Percentiles rank a stretch among this genome's conserved stretches.
Conservation (phyloP, 768 basidiomycete species). For the Russula virescens region DNA sequence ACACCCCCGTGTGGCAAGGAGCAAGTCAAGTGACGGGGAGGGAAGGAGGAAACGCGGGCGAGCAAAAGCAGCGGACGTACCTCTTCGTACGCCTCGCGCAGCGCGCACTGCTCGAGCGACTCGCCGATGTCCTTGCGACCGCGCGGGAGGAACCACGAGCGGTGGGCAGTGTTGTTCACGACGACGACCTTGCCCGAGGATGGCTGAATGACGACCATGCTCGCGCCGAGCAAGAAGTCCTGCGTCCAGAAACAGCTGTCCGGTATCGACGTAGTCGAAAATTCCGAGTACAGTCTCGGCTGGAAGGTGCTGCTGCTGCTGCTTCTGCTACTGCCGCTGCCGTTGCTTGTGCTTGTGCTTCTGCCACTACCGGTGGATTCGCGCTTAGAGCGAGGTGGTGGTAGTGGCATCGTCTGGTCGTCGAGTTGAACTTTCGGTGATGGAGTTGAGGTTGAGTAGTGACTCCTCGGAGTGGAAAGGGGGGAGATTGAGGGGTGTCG, state of each 20-base stretch:
- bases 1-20: too few species aligned
- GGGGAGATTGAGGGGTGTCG: too few species aligned
- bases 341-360: too few species aligned
- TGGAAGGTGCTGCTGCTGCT: too few species aligned
- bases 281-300: slow-evolving; percentile 27
- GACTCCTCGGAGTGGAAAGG: too few species aligned
- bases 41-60: not conserved
- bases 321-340: too few species aligned
- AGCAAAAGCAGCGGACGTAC: slow-evolving; percentile 29
- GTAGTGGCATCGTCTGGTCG: too few species aligned
- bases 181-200: slow-evolving; percentile 49
- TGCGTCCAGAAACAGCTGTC: slow-evolving; percentile 42
- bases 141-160: slow-evolving; percentile 54
- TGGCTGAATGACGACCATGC: slow-evolving; percentile 61
- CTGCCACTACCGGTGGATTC: too few species aligned
- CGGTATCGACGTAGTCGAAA: slow-evolving; percentile 40
- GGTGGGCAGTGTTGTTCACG: slow-evolving; percentile 27
- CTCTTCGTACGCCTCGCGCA: slow-evolving; percentile 67
- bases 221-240: slow-evolving; percentile 55
- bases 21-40: too few species aligned
- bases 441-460: too few species aligned
- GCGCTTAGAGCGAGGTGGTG: too few species aligned
- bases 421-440: too few species aligned
- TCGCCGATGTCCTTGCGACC: slow-evolving; percentile 66
- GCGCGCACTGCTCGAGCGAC: slow-evolving; percentile 49